Evolutionary conservation across 1,284 basidiomycete species (phyloP).

Genomic region (Melampsora allii-populina): DNA sequence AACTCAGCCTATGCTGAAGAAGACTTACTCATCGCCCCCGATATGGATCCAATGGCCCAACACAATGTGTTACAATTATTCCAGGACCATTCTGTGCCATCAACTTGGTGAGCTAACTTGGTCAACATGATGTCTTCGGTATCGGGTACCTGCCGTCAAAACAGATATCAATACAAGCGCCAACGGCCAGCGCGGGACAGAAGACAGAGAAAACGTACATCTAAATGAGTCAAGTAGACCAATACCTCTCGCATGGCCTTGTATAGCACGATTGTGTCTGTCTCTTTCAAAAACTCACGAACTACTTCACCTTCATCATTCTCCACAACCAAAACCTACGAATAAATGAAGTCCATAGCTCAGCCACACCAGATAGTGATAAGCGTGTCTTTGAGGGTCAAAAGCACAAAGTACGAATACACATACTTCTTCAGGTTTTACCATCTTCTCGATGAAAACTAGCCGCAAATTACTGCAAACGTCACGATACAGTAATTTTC

Average conservation of each 20-base stretch:
- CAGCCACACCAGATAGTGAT: no score
- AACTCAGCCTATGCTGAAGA: background rate
- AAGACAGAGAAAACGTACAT: conserved; percentile 60
- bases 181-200: conserved; percentile 84
- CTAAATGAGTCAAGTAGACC: conserved; percentile 89
- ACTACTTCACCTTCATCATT: conserved; percentile 99
- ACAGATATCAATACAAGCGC: background rate
- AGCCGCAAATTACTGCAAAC: conserved; percentile 91
- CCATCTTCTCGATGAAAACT: conserved; percentile 99
- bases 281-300: conserved; percentile 99
- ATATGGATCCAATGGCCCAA: conserved; percentile 99
- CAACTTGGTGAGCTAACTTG: conserved; percentile 58
- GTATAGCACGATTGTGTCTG: conserved; percentile 97
- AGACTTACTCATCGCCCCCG: conserved; percentile 74
- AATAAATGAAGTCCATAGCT: background rate
- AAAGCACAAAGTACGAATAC: background rate
- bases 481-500: conserved; percentile 89
- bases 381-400: no score
- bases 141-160: conserved; percentile 31
- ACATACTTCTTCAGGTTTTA: conserved; percentile 86
- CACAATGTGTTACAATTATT: conserved; percentile 98
- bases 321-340: conserved; percentile 82
- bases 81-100: conserved; percentile 99
- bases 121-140: conserved; percentile 43
- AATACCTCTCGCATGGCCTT: conserved; percentile 98